These are phyloP conservation scores for Neurospora sp. DNA, from an alignment of 495 filamentous ascomycete genomes.

Conservation along the genomic window DNA sequence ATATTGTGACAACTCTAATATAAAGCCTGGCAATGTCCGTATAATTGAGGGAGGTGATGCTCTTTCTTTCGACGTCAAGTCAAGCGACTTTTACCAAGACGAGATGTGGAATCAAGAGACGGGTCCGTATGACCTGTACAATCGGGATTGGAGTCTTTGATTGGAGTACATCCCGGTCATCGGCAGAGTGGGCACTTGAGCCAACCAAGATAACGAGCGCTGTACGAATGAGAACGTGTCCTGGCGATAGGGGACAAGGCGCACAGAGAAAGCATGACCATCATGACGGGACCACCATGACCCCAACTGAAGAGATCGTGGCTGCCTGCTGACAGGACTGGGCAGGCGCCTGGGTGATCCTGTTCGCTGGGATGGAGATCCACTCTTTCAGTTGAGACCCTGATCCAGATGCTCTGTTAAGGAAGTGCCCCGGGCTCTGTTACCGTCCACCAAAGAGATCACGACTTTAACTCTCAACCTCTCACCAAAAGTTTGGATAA, in stretches of 20 bases:
- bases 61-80: neutral
- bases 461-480: neutral
- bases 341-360: neutral
- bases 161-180: neutral
- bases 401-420: neutral
- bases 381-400: neutral
- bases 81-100: neutral
- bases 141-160: neutral
- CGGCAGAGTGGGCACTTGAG: neutral
- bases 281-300: neutral
- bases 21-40: no score
- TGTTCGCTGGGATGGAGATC: neutral
- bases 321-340: neutral
- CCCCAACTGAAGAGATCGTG: neutral
- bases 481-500: neutral
- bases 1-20: neutral
- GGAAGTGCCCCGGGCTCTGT: neutral
- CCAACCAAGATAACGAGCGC: neutral
- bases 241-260: neutral
- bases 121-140: neutral
- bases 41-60: no score
- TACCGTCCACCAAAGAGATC: neutral
- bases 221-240: neutral
- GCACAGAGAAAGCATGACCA: neutral
- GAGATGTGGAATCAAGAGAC: neutral